These are phyloP conservation scores for Brasilioporus rufonigricans DNA, from an alignment of 768 basidiomycete species.

Conservation along the genomic window DNA sequence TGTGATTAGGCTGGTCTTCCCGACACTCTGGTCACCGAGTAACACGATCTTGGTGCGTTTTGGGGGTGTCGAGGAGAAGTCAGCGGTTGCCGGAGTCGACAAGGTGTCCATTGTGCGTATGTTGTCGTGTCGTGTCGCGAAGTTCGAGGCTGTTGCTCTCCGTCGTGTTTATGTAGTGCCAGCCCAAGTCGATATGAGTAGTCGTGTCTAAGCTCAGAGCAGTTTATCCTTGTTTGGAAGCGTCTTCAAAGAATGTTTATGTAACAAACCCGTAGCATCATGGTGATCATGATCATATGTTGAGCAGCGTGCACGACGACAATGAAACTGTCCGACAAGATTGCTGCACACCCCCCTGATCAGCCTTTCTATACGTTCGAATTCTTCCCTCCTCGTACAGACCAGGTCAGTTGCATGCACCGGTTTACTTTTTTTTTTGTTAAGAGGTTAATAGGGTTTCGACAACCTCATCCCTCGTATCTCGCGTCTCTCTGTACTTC, in stretches of 20 bases:
- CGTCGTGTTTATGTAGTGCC: not conserved
- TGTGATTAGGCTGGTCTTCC: conserved; percentile 98
- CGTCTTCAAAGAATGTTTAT: not conserved
- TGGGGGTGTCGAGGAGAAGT: conserved; percentile 84
- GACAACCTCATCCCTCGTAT: conserved; percentile 90
- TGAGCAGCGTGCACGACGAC: not conserved
- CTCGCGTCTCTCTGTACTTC: conserved; percentile 69
- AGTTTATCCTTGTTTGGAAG: conserved; percentile 30
- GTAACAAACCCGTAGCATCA: not conserved
- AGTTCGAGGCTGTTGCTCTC: not conserved
- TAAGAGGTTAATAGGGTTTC: conserved; percentile 60
- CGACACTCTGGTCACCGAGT: conserved; percentile 95
- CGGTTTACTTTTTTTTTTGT: not conserved
- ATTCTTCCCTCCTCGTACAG: conserved; percentile 95
- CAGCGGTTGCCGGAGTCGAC: conserved; percentile 69
- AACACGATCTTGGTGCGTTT: conserved; percentile 97
- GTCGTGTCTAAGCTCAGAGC: not conserved
- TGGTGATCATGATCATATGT: not conserved
- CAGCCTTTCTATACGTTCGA: conserved; percentile 92
- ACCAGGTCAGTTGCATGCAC: conserved; percentile 53
- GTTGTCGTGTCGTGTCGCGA: not conserved
- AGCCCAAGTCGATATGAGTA: conserved; percentile 13
- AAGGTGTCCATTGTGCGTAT: conserved; percentile 45
- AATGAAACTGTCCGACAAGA: conserved; percentile 78
- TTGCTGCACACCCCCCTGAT: conserved; percentile 41